A percentile compares a stretch with the other conserved stretches of the same genome.
Evolutionary conservation across 2,329 filamentous ascomycete species (phyloP).

Genomic region (Colletotrichum musicola): DNA sequence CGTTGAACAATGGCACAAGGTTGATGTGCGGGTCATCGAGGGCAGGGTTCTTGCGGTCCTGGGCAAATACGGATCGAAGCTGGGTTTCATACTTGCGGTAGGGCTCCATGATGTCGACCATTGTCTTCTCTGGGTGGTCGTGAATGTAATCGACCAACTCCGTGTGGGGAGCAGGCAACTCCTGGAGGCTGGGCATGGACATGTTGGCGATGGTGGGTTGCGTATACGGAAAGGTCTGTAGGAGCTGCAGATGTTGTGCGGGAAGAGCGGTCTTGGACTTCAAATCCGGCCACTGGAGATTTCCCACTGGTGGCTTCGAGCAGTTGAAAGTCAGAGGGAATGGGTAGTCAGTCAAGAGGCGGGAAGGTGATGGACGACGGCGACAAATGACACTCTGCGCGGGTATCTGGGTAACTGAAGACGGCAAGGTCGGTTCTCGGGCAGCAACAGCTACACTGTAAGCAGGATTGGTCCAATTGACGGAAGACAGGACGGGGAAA

Average conservation of each 20-base stretch:
- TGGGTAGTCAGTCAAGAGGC: neutral
- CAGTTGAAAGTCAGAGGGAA: neutral
- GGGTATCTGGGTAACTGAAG: neutral
- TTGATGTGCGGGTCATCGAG: conserved; percentile 71
- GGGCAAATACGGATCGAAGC: conserved; percentile 76
- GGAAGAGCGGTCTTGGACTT: no score
- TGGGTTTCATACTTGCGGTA: conserved; percentile 77
- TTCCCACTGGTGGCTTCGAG: no score
- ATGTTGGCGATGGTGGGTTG: conserved; percentile 44
- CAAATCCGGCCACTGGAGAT: no score
- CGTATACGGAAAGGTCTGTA: no score
- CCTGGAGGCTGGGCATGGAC: conserved; percentile 54
- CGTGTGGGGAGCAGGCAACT: conserved; percentile 60
- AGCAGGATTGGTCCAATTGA: neutral
- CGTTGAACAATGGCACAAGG: conserved; percentile 74
- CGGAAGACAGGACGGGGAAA: neutral
- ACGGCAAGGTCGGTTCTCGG: neutral
- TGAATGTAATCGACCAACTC: conserved; percentile 67
- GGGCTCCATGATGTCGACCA: conserved; percentile 72
- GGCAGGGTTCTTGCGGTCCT: conserved; percentile 71
- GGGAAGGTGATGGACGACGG: no score
- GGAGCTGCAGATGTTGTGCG: no score
- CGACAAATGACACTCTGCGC: no score
- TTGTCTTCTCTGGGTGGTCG: conserved; percentile 63
- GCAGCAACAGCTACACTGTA: neutral